Evolutionary conservation across 345 rosid genomes (phyloP).

Genomic region (Salix purpurea): DNA sequence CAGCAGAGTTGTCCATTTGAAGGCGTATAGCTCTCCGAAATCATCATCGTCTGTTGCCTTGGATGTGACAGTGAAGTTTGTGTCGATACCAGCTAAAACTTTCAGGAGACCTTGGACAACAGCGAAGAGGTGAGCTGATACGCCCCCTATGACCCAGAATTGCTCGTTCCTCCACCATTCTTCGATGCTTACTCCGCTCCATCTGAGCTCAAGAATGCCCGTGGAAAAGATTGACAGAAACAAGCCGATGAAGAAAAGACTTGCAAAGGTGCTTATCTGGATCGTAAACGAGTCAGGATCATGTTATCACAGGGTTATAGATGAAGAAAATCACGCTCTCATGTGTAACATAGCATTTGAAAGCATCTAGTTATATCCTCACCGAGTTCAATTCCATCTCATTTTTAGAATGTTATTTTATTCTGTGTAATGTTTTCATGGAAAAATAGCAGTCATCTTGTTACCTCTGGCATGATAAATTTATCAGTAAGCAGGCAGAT

Average conservation of each 20-base stretch:
- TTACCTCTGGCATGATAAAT: constrained; percentile 97
- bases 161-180: constrained; percentile 99
- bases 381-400: not conserved
- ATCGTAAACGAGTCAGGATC: constrained; percentile 5
- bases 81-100: constrained; percentile 86
- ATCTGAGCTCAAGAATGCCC: constrained; percentile 81
- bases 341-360: not conserved
- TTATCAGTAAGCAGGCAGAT: constrained; percentile 91
- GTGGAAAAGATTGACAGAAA: constrained; percentile 77
- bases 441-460: not conserved
- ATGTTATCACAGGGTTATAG: not conserved
- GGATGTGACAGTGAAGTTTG: constrained; percentile 93
- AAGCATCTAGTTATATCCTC: not conserved
- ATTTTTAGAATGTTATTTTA: not conserved
- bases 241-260: constrained; percentile 82
- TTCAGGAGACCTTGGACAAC: constrained; percentile 85
- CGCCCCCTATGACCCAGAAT: constrained; percentile 95
- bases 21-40: constrained; percentile 77
- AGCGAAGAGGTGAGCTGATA: constrained; percentile 92
- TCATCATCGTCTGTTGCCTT: constrained; percentile 84
- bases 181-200: constrained; percentile 98
- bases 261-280: constrained; percentile 93
- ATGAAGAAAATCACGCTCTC: not conserved
- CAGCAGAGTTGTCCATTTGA: constrained; percentile 92
- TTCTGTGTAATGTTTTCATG: not conserved